Evolutionary conservation across 768 basidiomycete species (phyloP).

Genomic region (Trametes gibbosa): DNA sequence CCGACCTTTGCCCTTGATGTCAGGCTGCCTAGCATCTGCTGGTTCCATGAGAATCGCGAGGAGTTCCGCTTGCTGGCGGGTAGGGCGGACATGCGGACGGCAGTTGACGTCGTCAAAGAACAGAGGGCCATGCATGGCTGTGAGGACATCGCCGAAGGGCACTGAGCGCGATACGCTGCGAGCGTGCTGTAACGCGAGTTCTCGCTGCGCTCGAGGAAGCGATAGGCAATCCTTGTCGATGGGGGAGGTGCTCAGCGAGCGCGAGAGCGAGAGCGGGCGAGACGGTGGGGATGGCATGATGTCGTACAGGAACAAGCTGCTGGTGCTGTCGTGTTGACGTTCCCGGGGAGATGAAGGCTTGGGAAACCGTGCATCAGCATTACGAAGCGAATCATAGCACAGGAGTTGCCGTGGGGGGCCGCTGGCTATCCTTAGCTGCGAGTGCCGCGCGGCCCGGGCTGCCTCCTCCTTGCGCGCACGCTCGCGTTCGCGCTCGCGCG

Average conservation of each 20-base stretch:
- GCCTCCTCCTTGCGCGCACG: constrained; percentile 23
- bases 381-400: constrained; percentile 24
- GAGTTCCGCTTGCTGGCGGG: constrained; percentile 14
- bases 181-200: constrained; percentile 17
- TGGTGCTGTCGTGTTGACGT: constrained; percentile 13
- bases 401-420: constrained; percentile 23
- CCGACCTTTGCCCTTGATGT: constrained; percentile 40
- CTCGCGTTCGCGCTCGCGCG: constrained; percentile 25
- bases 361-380: constrained; percentile 18
- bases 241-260: constrained; percentile 13
- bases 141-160: constrained; percentile 54
- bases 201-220: constrained; percentile 33
- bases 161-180: constrained; percentile 35
- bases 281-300: constrained; percentile 30
- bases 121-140: constrained; percentile 56
- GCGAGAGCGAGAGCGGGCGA: constrained; percentile 22
- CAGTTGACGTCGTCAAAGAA: constrained; percentile 44
- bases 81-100: constrained; percentile 4
- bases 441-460: constrained; percentile 17
- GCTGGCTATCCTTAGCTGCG: constrained; percentile 18
- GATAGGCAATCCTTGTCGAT: constrained; percentile 16
- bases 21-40: constrained; percentile 30
- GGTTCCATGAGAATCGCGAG: constrained; percentile 16
- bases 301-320: constrained; percentile 33
- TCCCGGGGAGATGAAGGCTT: constrained; percentile 12